Percentiles rank a stretch among this genome's conserved stretches.
Conservation (phyloP, 352 stramenopile species). For the Globisporangium cystogenes region DNA sequence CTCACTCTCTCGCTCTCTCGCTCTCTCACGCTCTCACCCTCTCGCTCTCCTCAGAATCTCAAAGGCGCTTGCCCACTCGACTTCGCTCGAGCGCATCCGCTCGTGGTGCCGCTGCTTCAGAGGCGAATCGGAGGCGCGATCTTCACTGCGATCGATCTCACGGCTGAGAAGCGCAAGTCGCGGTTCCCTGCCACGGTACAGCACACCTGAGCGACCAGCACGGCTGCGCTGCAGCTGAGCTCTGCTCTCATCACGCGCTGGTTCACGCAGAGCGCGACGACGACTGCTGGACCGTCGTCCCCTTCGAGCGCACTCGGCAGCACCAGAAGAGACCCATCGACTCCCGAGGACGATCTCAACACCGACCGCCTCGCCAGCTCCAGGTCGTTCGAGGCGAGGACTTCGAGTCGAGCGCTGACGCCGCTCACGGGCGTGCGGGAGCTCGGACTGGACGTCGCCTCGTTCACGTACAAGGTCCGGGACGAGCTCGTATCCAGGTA, state of each 20-base stretch:
- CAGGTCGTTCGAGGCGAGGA: conserved; percentile 1
- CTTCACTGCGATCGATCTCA: background rate
- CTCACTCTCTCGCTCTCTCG: background rate
- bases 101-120: conserved; percentile 42
- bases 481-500: conserved; percentile 11
- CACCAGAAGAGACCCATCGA: background rate
- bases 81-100: conserved; percentile 24
- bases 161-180: conserved; percentile 24
- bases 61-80: conserved; percentile 47
- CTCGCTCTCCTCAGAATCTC: conserved; percentile 33
- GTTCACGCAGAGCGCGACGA: background rate
- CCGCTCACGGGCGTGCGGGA: conserved; percentile 35
- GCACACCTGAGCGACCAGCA: background rate
- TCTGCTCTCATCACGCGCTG: background rate
- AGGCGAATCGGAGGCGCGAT: conserved; percentile 33
- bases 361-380: background rate
- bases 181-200: conserved; percentile 21
- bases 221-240: background rate
- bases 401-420: conserved; percentile 8
- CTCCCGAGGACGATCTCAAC: conserved; percentile 3
- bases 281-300: background rate
- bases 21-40: background rate
- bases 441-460: conserved; percentile 51
- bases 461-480: conserved; percentile 41
- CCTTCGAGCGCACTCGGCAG: background rate